Percentiles rank a stretch among this genome's conserved stretches.
Conservation (phyloP, 2,329 filamentous ascomycete species). For the Trichoderma oligosporum region DNA sequence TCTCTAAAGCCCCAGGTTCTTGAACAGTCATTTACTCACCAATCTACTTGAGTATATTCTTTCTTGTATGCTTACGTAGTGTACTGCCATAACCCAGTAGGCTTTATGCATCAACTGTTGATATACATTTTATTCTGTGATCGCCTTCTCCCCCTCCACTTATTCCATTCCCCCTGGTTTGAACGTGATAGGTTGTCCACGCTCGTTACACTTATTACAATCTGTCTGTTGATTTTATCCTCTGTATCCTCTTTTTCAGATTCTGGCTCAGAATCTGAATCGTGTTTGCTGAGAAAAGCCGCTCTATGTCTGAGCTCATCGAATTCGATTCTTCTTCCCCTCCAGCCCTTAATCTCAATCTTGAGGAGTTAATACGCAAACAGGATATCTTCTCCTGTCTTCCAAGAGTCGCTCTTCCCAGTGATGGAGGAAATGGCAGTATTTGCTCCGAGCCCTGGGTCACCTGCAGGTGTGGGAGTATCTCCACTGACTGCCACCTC, state of each 20-base stretch:
- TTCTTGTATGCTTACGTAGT: too few species aligned
- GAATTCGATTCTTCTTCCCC: background rate
- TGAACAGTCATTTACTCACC: too few species aligned
- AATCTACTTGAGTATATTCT: too few species aligned
- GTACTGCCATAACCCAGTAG: background rate
- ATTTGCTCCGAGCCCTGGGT: background rate
- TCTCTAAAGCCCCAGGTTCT: too few species aligned
- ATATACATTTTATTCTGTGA: background rate
- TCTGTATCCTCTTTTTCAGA: background rate
- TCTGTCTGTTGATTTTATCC: background rate
- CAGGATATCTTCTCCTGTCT: background rate
- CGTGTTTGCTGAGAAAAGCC: background rate
- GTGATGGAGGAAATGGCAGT: background rate
- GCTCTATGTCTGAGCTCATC: background rate
- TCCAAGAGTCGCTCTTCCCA: background rate
- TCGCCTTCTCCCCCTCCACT: background rate
- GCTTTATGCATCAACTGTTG: background rate
- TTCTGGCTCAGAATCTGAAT: background rate
- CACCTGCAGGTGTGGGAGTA: background rate
- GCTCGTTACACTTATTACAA: background rate
- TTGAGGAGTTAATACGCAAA: slow-evolving; percentile 3
- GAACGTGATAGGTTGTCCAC: background rate
- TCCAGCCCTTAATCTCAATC: slow-evolving; percentile 6
- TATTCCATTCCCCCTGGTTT: background rate
- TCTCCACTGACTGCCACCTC: background rate